These are phyloP conservation scores for Plectosphaerella plurivora DNA, from an alignment of 2,329 filamentous ascomycete genomes.

Conservation along the genomic window DNA sequence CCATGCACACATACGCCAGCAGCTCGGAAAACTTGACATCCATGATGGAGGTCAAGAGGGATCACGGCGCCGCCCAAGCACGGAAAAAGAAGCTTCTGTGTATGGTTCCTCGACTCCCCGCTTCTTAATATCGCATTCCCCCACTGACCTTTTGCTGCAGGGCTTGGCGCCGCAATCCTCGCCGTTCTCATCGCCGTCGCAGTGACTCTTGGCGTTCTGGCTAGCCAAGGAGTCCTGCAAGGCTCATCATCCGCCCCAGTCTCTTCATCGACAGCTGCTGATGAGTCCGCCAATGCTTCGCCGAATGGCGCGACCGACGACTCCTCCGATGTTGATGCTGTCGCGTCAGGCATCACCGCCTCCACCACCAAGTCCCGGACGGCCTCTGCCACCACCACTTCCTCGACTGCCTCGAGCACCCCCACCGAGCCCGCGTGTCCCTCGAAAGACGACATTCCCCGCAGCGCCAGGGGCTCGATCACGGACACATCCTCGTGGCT, in stretches of 20 bases:
- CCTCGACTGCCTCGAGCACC: not conserved
- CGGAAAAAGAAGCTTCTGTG: not conserved
- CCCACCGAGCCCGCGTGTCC: not conserved
- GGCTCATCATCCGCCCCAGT: not conserved
- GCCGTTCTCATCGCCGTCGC: not conserved
- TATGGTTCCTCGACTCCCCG: not conserved
- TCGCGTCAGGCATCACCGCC: not conserved
- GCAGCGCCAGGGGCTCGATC: slow-evolving; percentile 55
- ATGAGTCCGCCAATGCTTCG: too few species aligned
- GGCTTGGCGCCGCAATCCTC: not conserved
- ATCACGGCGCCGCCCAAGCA: not conserved
- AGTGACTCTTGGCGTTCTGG: not conserved
- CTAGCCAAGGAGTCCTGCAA: not conserved
- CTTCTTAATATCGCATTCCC: not conserved
- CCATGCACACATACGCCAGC: not conserved
- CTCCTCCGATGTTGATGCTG: too few species aligned
- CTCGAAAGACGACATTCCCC: slow-evolving; percentile 29
- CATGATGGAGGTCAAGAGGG: not conserved
- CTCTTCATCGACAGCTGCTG: not conserved
- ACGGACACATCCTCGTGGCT: slow-evolving; percentile 72
- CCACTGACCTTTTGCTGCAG: not conserved
- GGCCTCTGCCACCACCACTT: not conserved
- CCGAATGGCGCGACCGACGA: too few species aligned
- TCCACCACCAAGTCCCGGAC: not conserved
- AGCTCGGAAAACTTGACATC: not conserved